A percentile compares a stretch with the other conserved stretches of the same genome.
phyloP scores from a whole-genome alignment of 1,284 basidiomycete genomes.

The Vanrija pseudolonga region DNA sequence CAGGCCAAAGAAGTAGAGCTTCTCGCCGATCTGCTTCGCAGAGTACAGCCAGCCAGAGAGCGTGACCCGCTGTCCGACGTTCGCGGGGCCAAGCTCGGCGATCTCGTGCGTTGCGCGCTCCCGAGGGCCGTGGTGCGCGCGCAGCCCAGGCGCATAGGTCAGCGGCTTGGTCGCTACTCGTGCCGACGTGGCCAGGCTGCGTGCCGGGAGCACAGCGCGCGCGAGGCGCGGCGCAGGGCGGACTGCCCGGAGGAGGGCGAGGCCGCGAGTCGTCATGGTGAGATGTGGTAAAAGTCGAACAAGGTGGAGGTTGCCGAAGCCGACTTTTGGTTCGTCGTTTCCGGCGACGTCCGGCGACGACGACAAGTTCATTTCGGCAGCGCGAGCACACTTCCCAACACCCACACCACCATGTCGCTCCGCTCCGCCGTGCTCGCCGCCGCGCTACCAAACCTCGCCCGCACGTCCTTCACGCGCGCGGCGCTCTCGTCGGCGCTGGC shows the following conservation, averaged over 20 bases:
- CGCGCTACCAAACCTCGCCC: constrained; percentile 30
- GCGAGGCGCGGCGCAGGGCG: not conserved
- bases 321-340: not conserved
- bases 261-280: constrained; percentile 2
- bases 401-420: constrained; percentile 28
- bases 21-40: constrained; percentile 51
- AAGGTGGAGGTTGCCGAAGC: not conserved
- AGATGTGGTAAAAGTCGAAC: not conserved
- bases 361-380: not conserved
- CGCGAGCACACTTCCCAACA: not conserved
- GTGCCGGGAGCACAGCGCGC: not conserved
- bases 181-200: not conserved
- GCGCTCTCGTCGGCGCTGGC: constrained; percentile 27
- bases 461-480: constrained; percentile 38
- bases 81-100: constrained; percentile 56
- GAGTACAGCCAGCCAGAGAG: constrained; percentile 76
- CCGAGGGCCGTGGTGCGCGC: constrained; percentile 18
- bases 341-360: not conserved
- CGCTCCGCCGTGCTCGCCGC: constrained; percentile 29
- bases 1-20: constrained; percentile 56
- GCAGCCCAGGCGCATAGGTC: not conserved
- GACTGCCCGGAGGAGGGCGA: not conserved
- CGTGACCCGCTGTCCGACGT: constrained; percentile 60
- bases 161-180: constrained; percentile 7
- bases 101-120: constrained; percentile 58